These are phyloP conservation scores for Westerdykella aurantiaca DNA, from an alignment of 2,329 filamentous ascomycete genomes.

Conservation along the genomic window DNA sequence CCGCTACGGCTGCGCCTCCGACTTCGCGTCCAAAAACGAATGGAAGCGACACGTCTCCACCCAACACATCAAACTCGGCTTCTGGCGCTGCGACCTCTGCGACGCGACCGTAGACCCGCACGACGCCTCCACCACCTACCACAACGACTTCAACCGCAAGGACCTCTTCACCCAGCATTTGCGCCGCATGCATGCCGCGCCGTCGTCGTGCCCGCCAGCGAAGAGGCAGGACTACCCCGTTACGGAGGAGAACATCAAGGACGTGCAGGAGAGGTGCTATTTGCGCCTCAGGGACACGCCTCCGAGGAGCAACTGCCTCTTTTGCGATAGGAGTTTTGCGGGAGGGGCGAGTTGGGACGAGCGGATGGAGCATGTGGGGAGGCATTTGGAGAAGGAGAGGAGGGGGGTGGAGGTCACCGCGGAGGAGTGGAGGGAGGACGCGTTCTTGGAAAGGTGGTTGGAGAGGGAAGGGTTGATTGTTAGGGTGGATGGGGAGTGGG, in stretches of 20 bases:
- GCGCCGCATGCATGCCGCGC: slow-evolving; percentile 71
- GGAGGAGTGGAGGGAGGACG: slow-evolving; percentile 24
- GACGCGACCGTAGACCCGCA: slow-evolving; percentile 30
- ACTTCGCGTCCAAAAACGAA: slow-evolving; percentile 80
- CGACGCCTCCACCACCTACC: slow-evolving; percentile 21
- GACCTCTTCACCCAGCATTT: slow-evolving; percentile 88
- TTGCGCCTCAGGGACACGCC: slow-evolving; percentile 59
- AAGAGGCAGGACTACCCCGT: slow-evolving; percentile 41
- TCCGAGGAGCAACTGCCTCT: slow-evolving; percentile 54
- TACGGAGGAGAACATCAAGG: slow-evolving; percentile 50
- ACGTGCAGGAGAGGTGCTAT: slow-evolving; percentile 55
- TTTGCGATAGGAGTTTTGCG: slow-evolving; percentile 59
- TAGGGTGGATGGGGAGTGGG: slow-evolving; percentile 23
- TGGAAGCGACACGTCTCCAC: slow-evolving; percentile 87
- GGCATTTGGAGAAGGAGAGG: slow-evolving; percentile 63
- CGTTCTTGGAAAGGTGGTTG: slow-evolving; percentile 36
- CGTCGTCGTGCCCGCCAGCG: slow-evolving; percentile 36
- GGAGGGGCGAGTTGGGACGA: slow-evolving; percentile 67
- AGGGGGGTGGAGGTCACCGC: slow-evolving; percentile 12
- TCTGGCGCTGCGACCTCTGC: slow-evolving; percentile 70
- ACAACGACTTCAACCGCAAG: slow-evolving; percentile 79
- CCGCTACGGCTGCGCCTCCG: slow-evolving; percentile 66
- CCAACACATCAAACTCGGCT: slow-evolving; percentile 69
- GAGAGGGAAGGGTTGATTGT: slow-evolving; percentile 35
- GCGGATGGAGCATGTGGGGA: slow-evolving; percentile 80